phyloP scores from a whole-genome alignment of 2,329 filamentous ascomycete species.

The Ophiosphaerella narmari region DNA sequence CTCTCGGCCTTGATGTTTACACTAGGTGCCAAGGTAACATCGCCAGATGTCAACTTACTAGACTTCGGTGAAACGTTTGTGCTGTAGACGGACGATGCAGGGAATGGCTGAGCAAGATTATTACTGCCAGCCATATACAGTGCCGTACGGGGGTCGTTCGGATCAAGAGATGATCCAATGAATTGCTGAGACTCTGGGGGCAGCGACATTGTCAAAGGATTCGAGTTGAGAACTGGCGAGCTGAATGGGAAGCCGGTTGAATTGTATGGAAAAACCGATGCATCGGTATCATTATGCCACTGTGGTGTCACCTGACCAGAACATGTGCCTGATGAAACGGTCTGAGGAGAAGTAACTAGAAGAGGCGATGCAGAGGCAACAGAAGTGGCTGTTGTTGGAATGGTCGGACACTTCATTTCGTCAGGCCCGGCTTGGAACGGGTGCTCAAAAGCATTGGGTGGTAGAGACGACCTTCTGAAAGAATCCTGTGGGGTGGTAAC shows the following conservation, averaged over 20 bases:
- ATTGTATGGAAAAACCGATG: slow-evolving; percentile 26
- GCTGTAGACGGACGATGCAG: slow-evolving; percentile 52
- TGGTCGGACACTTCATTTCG: slow-evolving; percentile 16
- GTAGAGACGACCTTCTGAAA: slow-evolving; percentile 52
- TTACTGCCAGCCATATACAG: slow-evolving; percentile 54
- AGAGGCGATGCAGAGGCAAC: slow-evolving; percentile 25
- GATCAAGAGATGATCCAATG: slow-evolving; percentile 53
- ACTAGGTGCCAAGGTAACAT: slow-evolving; percentile 40
- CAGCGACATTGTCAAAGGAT: slow-evolving; percentile 56
- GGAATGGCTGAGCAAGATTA: slow-evolving; percentile 45
- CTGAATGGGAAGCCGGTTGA: slow-evolving; percentile 29
- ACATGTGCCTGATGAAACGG: slow-evolving; percentile 20
- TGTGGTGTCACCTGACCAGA: slow-evolving; percentile 31
- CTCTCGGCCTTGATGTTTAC: slow-evolving; percentile 26
- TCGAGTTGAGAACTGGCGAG: slow-evolving; percentile 39
- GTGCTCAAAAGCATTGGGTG: slow-evolving; percentile 37
- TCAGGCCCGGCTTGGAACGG: slow-evolving; percentile 17
- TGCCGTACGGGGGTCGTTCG: slow-evolving; percentile 51
- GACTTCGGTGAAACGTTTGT: slow-evolving; percentile 46
- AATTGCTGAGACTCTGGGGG: slow-evolving; percentile 60
- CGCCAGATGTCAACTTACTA: slow-evolving; percentile 9
- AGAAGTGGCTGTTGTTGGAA: slow-evolving; percentile 27
- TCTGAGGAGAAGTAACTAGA: slow-evolving; percentile 30
- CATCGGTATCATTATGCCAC: slow-evolving; percentile 23
- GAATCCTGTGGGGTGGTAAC: slow-evolving; percentile 27